These are phyloP conservation scores for Corinectria fuckeliana DNA, from an alignment of 2,329 filamentous ascomycete genomes.

Conservation along the genomic window DNA sequence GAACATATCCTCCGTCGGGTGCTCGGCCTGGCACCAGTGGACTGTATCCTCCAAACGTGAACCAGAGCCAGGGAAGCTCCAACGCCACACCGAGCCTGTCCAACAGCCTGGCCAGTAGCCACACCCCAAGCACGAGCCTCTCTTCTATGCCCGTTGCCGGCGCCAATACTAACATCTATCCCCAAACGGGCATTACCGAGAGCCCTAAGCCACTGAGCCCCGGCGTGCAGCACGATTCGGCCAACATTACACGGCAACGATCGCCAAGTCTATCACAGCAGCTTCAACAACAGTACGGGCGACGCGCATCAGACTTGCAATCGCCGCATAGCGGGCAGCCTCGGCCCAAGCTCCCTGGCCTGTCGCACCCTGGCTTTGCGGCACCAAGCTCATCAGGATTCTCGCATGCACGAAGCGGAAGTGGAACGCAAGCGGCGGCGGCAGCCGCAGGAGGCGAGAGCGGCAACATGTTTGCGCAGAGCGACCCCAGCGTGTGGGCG, in stretches of 20 bases:
- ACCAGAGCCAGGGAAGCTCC: slow-evolving; percentile 62
- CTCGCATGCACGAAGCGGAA: slow-evolving; percentile 48
- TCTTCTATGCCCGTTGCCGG: slow-evolving; percentile 55
- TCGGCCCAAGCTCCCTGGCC: slow-evolving; percentile 46
- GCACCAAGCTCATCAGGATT: slow-evolving; percentile 41
- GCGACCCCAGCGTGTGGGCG: slow-evolving; percentile 70
- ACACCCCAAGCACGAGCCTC: slow-evolving; percentile 57
- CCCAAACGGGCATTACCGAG: slow-evolving; percentile 78
- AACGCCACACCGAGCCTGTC: slow-evolving; percentile 59
- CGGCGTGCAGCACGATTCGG: slow-evolving; percentile 60
- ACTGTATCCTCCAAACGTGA: slow-evolving; percentile 68
- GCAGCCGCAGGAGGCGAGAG: too few relatives aligned
- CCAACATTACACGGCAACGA: slow-evolving; percentile 60
- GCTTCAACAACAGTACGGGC: slow-evolving; percentile 65
- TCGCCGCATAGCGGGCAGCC: slow-evolving; percentile 57
- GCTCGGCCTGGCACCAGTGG: slow-evolving; percentile 57
- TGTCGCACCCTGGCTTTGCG: slow-evolving; percentile 46
- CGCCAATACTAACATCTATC: slow-evolving; percentile 67
- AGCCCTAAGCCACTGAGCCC: slow-evolving; percentile 85
- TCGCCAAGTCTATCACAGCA: slow-evolving; percentile 72
- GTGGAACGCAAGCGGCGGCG: slow-evolving; percentile 58
- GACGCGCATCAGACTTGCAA: slow-evolving; percentile 62
- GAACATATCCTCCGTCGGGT: slow-evolving; percentile 80
- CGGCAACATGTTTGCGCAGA: slow-evolving; percentile 70
- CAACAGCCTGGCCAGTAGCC: slow-evolving; percentile 49